Percentiles rank a stretch among this genome's conserved stretches.
Conservation (phyloP, 2,329 filamentous ascomycete species). For the Ceratocystis variospora region DNA sequence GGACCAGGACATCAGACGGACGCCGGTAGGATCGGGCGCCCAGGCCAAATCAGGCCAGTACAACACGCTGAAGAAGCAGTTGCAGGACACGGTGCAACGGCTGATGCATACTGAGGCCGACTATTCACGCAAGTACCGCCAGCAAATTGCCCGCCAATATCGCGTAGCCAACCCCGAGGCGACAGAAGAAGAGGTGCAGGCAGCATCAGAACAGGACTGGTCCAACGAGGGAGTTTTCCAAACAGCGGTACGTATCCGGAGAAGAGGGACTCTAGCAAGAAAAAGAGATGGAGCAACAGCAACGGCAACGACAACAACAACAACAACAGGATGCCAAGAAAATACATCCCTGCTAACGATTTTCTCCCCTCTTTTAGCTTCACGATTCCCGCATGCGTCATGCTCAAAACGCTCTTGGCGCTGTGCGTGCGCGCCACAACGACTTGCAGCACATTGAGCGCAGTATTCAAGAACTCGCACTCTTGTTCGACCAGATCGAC, state of each 20-base stretch:
- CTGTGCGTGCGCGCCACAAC: constrained; percentile 69
- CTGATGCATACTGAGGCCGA: constrained; percentile 58
- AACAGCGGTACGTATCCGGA: constrained; percentile 51
- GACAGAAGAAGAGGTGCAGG: constrained; percentile 54
- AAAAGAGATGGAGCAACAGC: neutral
- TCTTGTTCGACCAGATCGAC: constrained; percentile 61
- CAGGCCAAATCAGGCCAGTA: constrained; percentile 60
- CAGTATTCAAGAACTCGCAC: constrained; percentile 55
- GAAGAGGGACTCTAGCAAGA: neutral
- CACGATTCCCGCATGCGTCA: constrained; percentile 13
- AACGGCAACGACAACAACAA: neutral
- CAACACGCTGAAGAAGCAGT: constrained; percentile 54
- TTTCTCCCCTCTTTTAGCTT: constrained; percentile 11
- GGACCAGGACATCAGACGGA: constrained; percentile 45
- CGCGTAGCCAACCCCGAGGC: constrained; percentile 70
- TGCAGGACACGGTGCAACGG: constrained; percentile 55
- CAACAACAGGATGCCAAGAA: neutral
- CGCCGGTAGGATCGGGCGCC: constrained; percentile 33
- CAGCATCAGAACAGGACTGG: constrained; percentile 59
- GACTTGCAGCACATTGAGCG: constrained; percentile 70
- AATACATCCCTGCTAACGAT: neutral
- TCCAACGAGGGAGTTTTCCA: constrained; percentile 70
- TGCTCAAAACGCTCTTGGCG: constrained; percentile 44
- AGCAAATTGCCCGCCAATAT: constrained; percentile 69
- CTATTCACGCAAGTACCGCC: constrained; percentile 57